Conservation (phyloP, 352 stramenopile species). For the Pythium aquatile region DNA sequence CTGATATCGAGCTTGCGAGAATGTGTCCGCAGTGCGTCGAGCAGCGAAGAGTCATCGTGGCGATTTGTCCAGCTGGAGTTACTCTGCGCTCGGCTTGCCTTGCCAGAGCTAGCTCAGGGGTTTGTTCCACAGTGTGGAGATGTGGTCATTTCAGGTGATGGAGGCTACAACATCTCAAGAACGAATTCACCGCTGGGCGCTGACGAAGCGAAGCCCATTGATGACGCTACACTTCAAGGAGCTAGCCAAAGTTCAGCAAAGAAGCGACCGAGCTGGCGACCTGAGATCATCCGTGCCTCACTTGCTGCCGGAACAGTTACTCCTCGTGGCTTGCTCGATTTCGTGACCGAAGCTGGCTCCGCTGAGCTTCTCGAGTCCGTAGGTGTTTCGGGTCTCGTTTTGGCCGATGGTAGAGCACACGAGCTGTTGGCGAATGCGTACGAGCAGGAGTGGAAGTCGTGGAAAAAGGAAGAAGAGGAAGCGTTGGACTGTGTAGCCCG, state of each 20-base stretch:
- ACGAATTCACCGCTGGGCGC: background rate
- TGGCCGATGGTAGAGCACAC: conserved; percentile 41
- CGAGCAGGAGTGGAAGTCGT: conserved; percentile 68
- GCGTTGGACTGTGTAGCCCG: conserved; percentile 69
- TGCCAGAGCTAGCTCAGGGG: conserved; percentile 70
- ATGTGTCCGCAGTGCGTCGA: conserved; percentile 41
- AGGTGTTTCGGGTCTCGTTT: conserved; percentile 29
- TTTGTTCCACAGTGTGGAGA: conserved; percentile 76
- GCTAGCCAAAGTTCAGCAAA: conserved; percentile 60
- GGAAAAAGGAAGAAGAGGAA: conserved; percentile 55
- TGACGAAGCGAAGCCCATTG: conserved; percentile 40
- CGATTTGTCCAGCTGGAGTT: conserved; percentile 78
- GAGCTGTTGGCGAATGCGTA: conserved; percentile 64
- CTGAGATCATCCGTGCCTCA: conserved; percentile 62
- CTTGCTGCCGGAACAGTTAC: conserved; percentile 63
- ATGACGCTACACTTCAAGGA: conserved; percentile 67
- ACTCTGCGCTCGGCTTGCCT: conserved; percentile 68
- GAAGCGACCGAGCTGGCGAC: conserved; percentile 58
- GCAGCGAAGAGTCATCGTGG: conserved; percentile 37
- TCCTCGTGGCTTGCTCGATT: conserved; percentile 66
- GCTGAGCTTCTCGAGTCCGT: conserved; percentile 54
- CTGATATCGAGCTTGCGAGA: conserved; percentile 51
- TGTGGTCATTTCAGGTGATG: conserved; percentile 38
- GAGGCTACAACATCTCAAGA: background rate
- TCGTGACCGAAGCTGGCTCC: conserved; percentile 55